Base-by-base conservation (phyloP, 1,284 basidiomycete species). In the Rhodotorula sp. region DNA sequence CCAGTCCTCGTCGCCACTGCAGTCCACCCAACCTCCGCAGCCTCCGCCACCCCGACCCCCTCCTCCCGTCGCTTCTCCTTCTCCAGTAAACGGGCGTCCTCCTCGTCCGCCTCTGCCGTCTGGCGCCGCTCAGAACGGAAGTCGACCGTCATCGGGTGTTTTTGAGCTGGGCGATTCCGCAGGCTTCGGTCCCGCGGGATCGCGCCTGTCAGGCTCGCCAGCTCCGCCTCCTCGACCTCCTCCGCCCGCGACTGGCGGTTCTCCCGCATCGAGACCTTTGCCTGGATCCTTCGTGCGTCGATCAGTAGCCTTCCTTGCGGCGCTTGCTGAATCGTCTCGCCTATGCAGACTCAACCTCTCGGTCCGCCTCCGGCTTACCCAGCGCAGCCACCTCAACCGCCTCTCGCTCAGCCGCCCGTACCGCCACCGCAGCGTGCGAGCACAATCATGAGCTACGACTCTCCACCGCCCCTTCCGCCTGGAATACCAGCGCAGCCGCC, bases 371-470 rank as follows among this genome's bases (percentile, higher is more conserved):
- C 53, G 24, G 30, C 53, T 27, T 66, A 68, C 67, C 47, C 70
- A 39, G 78, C 78, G 54, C 79, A 80, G 4, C 47, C 36, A 10
- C 66, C 44, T 30, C 65, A 32, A 27, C 55, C 70, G 64, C 57
- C 62, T n/a, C 58, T 47, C 4, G 47, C 59, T 22, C 36, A 44
- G 9, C 60, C 36, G 13, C 55, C 36, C 7, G 36, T 19, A 22
- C 11, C n/a, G 15, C 24, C 36, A 4, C 55, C 36, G 0, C 29
- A 56, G 8, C 55, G 7, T 44, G 11, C 39, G 11, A 44, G 39
- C 39, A 44, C 39, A 17, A 44, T 44, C 13, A 10, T 44, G 4
- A 13, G 39, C 39, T 15, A 44, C 19, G 39, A 17, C 39, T 44
- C 39, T 13, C 39, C 39, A 4, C 39, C 39, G 39, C 39, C 39